A percentile compares a stretch with the other conserved stretches of the same genome.
These are phyloP conservation scores for Coccinonectria pachysandricola DNA, from an alignment of 2,329 filamentous ascomycete species.

Conservation along the genomic window DNA sequence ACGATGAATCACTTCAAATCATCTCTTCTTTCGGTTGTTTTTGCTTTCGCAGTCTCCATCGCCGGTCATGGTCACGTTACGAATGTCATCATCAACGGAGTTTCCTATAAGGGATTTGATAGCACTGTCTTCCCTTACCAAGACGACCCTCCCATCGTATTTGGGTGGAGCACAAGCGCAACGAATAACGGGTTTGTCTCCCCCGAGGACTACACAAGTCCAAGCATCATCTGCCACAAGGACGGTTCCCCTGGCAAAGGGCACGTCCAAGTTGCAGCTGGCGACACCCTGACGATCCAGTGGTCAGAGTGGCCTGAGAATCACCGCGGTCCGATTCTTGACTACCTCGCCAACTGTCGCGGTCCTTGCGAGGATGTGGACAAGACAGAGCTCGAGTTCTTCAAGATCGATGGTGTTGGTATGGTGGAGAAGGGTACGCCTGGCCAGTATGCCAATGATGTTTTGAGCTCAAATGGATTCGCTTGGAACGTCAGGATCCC, in stretches of 20 bases:
- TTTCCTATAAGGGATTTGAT: slow-evolving; percentile 32
- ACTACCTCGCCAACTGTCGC: slow-evolving; percentile 35
- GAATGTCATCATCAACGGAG: slow-evolving; percentile 33
- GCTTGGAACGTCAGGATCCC: slow-evolving; percentile 41
- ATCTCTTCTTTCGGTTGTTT: slow-evolving; percentile 1
- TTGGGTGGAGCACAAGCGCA: slow-evolving; percentile 33
- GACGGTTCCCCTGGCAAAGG: slow-evolving; percentile 29
- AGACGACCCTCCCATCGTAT: slow-evolving; percentile 24
- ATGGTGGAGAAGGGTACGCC: slow-evolving; percentile 25
- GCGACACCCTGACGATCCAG: slow-evolving; percentile 33
- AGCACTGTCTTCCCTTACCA: slow-evolving; percentile 25
- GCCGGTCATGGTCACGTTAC: slow-evolving; percentile 32
- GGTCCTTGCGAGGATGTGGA: slow-evolving; percentile 31
- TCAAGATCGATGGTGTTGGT: slow-evolving; percentile 35
- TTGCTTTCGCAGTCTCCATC: slow-evolving; percentile 8
- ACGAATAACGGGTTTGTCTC: slow-evolving; percentile 36
- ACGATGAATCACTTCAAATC: slow-evolving; percentile 4
- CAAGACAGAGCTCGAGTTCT: slow-evolving; percentile 33
- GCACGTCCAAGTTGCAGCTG: slow-evolving; percentile 32
- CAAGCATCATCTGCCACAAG: slow-evolving; percentile 41
- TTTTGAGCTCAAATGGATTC: slow-evolving; percentile 40
- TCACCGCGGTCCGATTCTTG: slow-evolving; percentile 36
- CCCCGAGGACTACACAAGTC: slow-evolving; percentile 29
- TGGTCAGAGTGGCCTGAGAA: slow-evolving; percentile 40
- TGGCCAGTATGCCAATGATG: slow-evolving; percentile 31